phyloP scores from a whole-genome alignment of 306 rosid genomes.

The Cicer chorassanicum region DNA sequence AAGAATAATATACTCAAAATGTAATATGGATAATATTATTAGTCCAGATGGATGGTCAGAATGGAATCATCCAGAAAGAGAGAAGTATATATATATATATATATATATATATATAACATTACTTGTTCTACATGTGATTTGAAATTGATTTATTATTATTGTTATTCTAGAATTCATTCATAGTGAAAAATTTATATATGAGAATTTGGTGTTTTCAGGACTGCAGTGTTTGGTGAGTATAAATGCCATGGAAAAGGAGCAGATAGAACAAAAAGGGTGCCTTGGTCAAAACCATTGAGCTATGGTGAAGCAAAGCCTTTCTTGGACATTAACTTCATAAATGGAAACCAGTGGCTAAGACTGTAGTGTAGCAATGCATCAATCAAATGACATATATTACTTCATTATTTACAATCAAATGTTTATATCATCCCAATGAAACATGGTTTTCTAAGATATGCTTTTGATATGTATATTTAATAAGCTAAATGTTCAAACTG shows the following conservation, averaged over 20 bases:
- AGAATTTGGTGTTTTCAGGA: conserved; percentile 57
- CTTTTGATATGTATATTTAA: conserved; percentile 8
- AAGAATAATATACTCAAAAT: conserved; percentile 70
- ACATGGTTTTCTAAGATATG: not conserved
- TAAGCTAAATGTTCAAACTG: not conserved
- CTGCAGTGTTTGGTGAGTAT: conserved; percentile 79
- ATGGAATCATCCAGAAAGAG: conserved; percentile 76
- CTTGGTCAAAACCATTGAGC: conserved; percentile 74
- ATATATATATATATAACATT: conserved; percentile 26
- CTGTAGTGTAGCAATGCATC: conserved; percentile 41
- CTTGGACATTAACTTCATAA: conserved; percentile 60
- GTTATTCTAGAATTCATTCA: not conserved
- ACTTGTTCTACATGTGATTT: not conserved
- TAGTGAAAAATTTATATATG: not conserved
- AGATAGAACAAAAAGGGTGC: conserved; percentile 56
- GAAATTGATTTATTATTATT: too few species aligned
- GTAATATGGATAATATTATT: conserved; percentile 63
- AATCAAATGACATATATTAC: conserved; percentile 1
- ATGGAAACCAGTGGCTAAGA: conserved; percentile 83
- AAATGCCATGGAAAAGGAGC: conserved; percentile 76
- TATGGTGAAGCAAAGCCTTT: conserved; percentile 62
- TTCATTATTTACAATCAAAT: not conserved
- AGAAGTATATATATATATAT: conserved; percentile 55
- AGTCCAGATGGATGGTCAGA: conserved; percentile 77
- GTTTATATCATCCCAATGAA: not conserved